Evolutionary conservation across 306 rosid genomes (phyloP).

Genomic region (Purshia tridentata): DNA sequence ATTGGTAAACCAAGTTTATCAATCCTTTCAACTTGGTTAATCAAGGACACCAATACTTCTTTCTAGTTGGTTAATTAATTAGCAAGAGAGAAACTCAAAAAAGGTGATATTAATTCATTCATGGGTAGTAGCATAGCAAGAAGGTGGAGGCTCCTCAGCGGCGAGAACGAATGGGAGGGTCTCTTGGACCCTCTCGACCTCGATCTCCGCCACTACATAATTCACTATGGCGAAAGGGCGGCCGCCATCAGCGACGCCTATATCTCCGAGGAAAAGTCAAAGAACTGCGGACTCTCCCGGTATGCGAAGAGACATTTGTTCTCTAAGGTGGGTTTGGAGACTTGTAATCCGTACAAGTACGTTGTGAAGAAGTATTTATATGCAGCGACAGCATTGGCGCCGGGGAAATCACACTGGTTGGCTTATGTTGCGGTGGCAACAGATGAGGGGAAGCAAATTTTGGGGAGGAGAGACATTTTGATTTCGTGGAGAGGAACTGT

Average conservation of each 20-base stretch:
- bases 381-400: slow-evolving; percentile 36
- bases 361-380: slow-evolving; percentile 39
- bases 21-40: too few relatives aligned
- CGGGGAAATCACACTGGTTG: slow-evolving; percentile 72
- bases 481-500: slow-evolving; percentile 76
- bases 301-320: slow-evolving; percentile 45
- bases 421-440: slow-evolving; percentile 66
- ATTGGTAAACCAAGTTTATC: too few relatives aligned
- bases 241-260: slow-evolving; percentile 51
- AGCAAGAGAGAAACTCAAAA: too few relatives aligned
- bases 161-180: slow-evolving; percentile 41
- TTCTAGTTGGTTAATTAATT: too few relatives aligned
- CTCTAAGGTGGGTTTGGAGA: slow-evolving; percentile 39
- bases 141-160: slow-evolving; percentile 52
- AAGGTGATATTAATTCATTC: too few relatives aligned
- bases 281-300: slow-evolving; percentile 35
- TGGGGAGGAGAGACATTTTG: slow-evolving; percentile 80
- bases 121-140: slow-evolving; percentile 30
- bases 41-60: too few relatives aligned
- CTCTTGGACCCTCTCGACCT: slow-evolving; percentile 44
- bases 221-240: slow-evolving; percentile 65
- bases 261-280: slow-evolving; percentile 36
- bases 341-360: slow-evolving; percentile 44
- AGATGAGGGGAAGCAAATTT: slow-evolving; percentile 48
- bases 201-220: slow-evolving; percentile 45